Evolutionary conservation across 169 alveolate genomes (phyloP).

Genomic region (Cryptosporidium tyzzeri): DNA sequence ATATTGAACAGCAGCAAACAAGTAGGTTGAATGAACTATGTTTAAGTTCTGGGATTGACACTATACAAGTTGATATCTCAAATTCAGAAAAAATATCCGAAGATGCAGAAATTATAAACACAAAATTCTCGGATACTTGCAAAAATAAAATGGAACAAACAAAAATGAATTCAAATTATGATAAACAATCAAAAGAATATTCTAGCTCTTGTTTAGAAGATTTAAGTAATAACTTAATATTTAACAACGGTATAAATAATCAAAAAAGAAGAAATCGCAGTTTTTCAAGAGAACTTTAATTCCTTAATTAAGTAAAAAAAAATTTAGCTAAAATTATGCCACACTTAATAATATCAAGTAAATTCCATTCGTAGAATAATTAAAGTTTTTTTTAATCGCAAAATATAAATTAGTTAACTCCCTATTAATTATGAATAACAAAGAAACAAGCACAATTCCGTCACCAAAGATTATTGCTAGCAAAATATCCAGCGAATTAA

Average conservation of each 20-base stretch:
- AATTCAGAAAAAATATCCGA: background rate
- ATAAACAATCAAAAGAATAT: background rate
- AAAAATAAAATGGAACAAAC: background rate
- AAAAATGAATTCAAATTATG: background rate
- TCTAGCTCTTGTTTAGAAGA: background rate
- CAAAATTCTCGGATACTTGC: background rate
- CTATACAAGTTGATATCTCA: background rate
- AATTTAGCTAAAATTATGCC: background rate
- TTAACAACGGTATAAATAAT: background rate
- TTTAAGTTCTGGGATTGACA: background rate
- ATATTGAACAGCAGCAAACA: slow-evolving; percentile 48
- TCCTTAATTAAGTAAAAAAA: background rate
- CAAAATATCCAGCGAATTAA: background rate
- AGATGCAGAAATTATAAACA: background rate
- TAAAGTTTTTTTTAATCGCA: background rate
- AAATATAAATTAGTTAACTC: background rate
- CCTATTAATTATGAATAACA: background rate
- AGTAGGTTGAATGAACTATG: slow-evolving; percentile 30
- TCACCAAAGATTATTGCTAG: slow-evolving; percentile 3
- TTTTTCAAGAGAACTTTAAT: slow-evolving; percentile 19
- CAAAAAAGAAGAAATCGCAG: slow-evolving; percentile 24
- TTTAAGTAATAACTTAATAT: background rate
- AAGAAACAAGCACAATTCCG: background rate
- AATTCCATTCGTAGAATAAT: background rate
- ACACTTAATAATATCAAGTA: slow-evolving; percentile 17